A percentile compares a stretch with the other conserved stretches of the same genome.
Evolutionary conservation across 2,329 filamentous ascomycete genomes (phyloP).

Genomic region (Huntiella omanensis): DNA sequence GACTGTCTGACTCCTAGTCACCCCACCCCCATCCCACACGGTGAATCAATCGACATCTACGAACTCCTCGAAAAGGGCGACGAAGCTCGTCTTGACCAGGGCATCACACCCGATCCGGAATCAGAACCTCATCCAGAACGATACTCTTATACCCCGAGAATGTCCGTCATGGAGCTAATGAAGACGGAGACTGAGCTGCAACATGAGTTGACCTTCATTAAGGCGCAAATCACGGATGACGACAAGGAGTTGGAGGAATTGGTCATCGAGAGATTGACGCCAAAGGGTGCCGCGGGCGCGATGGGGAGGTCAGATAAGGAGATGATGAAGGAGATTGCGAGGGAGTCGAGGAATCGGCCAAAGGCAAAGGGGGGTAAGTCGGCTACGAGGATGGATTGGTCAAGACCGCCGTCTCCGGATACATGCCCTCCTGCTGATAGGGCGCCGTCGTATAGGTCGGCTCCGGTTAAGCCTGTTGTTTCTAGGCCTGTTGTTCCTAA

Average conservation of each 20-base stretch:
- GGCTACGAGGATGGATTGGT: too few relatives aligned
- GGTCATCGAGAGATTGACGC: constrained; percentile 31
- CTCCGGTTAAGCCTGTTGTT: too few relatives aligned
- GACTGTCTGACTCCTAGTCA: constrained; percentile 88
- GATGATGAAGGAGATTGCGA: neutral
- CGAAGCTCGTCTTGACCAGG: constrained; percentile 48
- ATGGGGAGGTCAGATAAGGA: too few relatives aligned
- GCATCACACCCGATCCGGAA: constrained; percentile 33
- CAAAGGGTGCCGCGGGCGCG: too few relatives aligned
- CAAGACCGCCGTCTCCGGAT: too few relatives aligned
- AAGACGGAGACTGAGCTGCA: constrained; percentile 22
- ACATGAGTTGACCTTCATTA: constrained; percentile 45
- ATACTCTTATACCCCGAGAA: constrained; percentile 50
- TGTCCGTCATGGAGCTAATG: constrained; percentile 62
- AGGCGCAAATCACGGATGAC: constrained; percentile 61
- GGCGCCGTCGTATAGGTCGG: too few relatives aligned
- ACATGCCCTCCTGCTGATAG: too few relatives aligned
- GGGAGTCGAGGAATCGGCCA: neutral
- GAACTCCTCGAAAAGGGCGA: constrained; percentile 57
- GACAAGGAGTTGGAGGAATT: constrained; percentile 60
- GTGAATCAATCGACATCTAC: constrained; percentile 70
- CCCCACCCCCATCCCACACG: constrained; percentile 54
- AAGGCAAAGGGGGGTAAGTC: neutral
- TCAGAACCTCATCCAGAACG: constrained; percentile 37
- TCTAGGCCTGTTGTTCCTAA: neutral